A percentile compares a stretch with the other conserved stretches of the same genome.
phyloP scores from a whole-genome alignment of 2,329 filamentous ascomycete genomes.

The Zymoseptoria tritici region DNA sequence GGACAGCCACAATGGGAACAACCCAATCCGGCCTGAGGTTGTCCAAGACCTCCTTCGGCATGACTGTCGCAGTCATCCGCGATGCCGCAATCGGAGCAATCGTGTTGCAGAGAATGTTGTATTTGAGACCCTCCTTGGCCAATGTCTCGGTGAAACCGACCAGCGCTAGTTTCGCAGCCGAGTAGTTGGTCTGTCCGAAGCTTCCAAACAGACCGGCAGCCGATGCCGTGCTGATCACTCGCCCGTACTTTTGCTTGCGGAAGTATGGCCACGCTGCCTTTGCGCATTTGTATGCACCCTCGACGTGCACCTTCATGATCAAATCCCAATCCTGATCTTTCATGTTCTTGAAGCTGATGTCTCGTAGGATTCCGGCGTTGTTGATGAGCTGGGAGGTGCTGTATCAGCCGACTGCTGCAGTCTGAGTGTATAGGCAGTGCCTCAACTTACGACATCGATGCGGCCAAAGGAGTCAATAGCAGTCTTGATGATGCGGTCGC shows the following conservation, averaged over 20 bases:
- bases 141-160: constrained; percentile 97
- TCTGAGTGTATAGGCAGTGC: neutral
- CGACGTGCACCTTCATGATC: constrained; percentile 85
- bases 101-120: constrained; percentile 93
- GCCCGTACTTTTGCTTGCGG: constrained; percentile 96
- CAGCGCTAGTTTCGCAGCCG: constrained; percentile 89
- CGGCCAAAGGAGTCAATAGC: constrained; percentile 75
- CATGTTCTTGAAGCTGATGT: constrained; percentile 98
- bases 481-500: constrained; percentile 88
- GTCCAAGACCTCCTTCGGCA: constrained; percentile 86
- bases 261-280: constrained; percentile 95
- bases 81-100: constrained; percentile 93
- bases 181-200: constrained; percentile 96
- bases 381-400: constrained; percentile 62
- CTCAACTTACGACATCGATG: constrained; percentile 57
- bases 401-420: neutral
- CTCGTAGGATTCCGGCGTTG: constrained; percentile 91
- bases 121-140: constrained; percentile 94
- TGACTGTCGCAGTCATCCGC: constrained; percentile 90
- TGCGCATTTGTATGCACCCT: constrained; percentile 90
- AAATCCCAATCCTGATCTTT: constrained; percentile 95
- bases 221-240: constrained; percentile 95
- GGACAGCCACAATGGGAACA: constrained; percentile 80
- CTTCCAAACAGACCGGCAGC: constrained; percentile 90
- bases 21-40: constrained; percentile 89